Base-by-base conservation (phyloP, 768 basidiomycete genomes). In the Rhodotorula taiwanensis region DNA sequence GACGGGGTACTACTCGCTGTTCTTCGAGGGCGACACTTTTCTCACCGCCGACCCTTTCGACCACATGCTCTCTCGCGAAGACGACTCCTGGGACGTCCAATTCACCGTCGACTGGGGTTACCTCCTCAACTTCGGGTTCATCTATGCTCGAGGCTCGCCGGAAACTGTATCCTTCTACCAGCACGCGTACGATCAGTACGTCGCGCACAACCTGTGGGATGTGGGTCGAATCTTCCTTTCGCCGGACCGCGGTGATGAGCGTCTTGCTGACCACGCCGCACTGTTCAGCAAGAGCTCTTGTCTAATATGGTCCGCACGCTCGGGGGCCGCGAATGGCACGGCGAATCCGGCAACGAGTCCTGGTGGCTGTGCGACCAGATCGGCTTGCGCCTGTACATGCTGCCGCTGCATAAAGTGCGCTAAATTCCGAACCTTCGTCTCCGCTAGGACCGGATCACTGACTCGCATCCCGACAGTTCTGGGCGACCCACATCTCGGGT, bases 21-120 rank as follows among this genome's bases (percentile, higher is more conserved):
- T 55, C 54, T 55, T 55, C 43, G 54, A 55, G 54, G 54, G 54
- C 54, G 54, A 55, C 54, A 55, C 54, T 3, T 55, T 44, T 23
- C 54, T 55, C 44, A 55, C 54, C 3, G 21, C 30, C 21, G 43
- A 55, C 43, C 54, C 54, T 0, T 55, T 45, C 43, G 10, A 27
- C 8, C 43, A 55, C 54, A 55, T 55, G 54, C 54, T 55, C 30
- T 30, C 43, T 8, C 54, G 43, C 43, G 6, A 8, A 14, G 54
- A 44, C 44, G 16, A 16, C 20, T 31, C 27, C n/a, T 55, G 54
- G 54, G 54, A 55, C 43, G 2, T 55, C 3, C 54, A 55, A 28
- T 55, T 55, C 43, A 55, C 54, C 25, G 54, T 44, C 10, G 54
- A 55, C n/a, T 14, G 41, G 41, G 41, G 41, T 28, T 55, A 44